phyloP scores from a whole-genome alignment of 306 rosid species.

The Astragalus membranaceus region DNA sequence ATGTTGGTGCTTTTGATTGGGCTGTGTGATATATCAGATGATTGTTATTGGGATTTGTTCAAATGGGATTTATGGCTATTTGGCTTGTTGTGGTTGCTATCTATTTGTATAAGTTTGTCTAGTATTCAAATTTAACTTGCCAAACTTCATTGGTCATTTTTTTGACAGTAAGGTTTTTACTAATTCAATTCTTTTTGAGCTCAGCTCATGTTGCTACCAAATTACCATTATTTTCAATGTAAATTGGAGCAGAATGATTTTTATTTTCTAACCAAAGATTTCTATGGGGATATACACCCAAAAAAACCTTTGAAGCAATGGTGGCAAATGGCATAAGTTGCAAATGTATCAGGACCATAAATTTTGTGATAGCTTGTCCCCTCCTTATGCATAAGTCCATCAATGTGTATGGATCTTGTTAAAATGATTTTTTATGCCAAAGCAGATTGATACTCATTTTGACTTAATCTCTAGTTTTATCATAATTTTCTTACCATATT shows the following conservation, averaged over 20 bases:
- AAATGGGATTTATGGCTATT: not conserved
- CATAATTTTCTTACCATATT: not conserved
- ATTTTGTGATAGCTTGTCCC: not conserved
- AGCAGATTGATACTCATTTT: not conserved
- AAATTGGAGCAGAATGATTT: not conserved
- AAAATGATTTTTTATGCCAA: not conserved
- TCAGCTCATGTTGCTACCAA: not conserved
- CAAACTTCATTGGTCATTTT: not conserved
- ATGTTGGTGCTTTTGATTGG: not conserved
- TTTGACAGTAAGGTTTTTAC: not conserved
- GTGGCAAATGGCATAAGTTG: not conserved
- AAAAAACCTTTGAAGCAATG: not conserved
- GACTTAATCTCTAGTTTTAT: not conserved
- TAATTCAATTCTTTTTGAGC: conserved; percentile 6
- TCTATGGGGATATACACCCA: not conserved
- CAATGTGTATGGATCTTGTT: not conserved
- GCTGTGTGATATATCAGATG: not conserved
- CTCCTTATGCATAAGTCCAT: not conserved
- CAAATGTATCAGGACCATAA: not conserved
- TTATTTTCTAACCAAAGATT: not conserved
- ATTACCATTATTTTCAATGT: not conserved
- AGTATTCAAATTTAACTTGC: not conserved
- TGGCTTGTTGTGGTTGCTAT: not conserved
- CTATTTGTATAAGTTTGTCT: not conserved
- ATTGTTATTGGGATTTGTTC: not conserved